Percentiles rank a stretch among this genome's conserved stretches.
Conservation (phyloP, 805 yeast genomes). For the Kodamaea nitidulidarum region DNA sequence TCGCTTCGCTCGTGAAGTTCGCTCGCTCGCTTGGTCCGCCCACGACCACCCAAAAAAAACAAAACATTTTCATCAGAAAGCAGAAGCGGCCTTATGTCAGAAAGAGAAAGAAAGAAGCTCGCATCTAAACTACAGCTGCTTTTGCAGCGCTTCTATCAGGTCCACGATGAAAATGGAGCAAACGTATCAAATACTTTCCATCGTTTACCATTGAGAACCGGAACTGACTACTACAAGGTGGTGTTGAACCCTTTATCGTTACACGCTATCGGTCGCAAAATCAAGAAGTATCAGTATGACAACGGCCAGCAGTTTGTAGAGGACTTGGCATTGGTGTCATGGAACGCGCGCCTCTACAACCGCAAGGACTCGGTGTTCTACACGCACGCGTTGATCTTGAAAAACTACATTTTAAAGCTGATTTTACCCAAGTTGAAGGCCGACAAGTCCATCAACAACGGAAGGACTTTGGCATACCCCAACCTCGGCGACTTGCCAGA, state of each 20-base stretch:
- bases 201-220: constrained; percentile 66
- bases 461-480: constrained; percentile 47
- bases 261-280: constrained; percentile 59
- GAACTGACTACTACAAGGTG: constrained; percentile 74
- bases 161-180: constrained; percentile 41
- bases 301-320: constrained; percentile 64
- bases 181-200: constrained; percentile 57
- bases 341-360: constrained; percentile 88
- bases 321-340: constrained; percentile 79
- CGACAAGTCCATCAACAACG: constrained; percentile 35
- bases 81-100: constrained; percentile 28
- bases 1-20: too few species aligned
- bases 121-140: constrained; percentile 27
- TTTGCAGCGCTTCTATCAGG: constrained; percentile 37
- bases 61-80: constrained; percentile 4
- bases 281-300: constrained; percentile 52
- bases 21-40: too few species aligned
- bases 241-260: constrained; percentile 81
- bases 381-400: constrained; percentile 60
- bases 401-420: constrained; percentile 44
- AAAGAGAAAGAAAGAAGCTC: constrained; percentile 37
- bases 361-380: constrained; percentile 64
- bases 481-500: constrained; percentile 69
- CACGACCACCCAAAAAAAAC: constrained; percentile 5
- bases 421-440: constrained; percentile 45